Conservation (phyloP, 1,284 basidiomycete genomes). For the Microbotryum lychnidis-dioicae region DNA sequence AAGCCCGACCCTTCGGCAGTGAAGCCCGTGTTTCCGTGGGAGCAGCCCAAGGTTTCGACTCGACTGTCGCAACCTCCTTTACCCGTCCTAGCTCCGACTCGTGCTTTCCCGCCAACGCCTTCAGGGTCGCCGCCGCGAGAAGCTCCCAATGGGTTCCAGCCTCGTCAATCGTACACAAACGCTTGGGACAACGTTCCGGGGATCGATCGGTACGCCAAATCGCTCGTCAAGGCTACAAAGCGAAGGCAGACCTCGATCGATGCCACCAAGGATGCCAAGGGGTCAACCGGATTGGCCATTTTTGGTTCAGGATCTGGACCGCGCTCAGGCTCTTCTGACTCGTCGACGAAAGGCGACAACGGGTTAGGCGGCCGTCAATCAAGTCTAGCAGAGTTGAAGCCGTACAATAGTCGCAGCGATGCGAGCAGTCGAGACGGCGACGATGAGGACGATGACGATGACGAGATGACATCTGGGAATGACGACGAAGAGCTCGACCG, state of each 20-base stretch:
- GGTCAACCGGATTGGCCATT: too few species aligned
- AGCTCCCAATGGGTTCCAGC: constrained; percentile 40
- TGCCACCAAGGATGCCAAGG: too few species aligned
- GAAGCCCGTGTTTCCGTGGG: constrained; percentile 87
- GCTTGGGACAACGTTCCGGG: constrained; percentile 73
- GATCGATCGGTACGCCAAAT: constrained; percentile 64
- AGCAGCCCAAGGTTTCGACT: constrained; percentile 46
- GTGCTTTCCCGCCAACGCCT: constrained; percentile 33
- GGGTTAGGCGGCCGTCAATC: constrained; percentile 4
- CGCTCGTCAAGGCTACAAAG: constrained; percentile 46
- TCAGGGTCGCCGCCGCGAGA: constrained; percentile 27
- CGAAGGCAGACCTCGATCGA: constrained; percentile 33
- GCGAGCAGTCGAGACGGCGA: constrained; percentile 68
- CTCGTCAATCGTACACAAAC: constrained; percentile 46
- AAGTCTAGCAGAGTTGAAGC: constrained; percentile 1
- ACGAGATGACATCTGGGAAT: constrained; percentile 16
- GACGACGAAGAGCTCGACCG: constrained; percentile 5
- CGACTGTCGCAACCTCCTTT: too few species aligned
- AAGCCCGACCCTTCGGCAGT: constrained; percentile 65
- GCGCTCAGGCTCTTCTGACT: too few species aligned
- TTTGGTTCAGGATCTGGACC: too few species aligned
- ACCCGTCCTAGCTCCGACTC: constrained; percentile 43
- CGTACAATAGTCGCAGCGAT: constrained; percentile 19
- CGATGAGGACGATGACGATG: constrained; percentile 68
- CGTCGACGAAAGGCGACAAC: background rate